Conservation (phyloP, 192 early-diverging fungal genomes). For the Podila horticola region DNA sequence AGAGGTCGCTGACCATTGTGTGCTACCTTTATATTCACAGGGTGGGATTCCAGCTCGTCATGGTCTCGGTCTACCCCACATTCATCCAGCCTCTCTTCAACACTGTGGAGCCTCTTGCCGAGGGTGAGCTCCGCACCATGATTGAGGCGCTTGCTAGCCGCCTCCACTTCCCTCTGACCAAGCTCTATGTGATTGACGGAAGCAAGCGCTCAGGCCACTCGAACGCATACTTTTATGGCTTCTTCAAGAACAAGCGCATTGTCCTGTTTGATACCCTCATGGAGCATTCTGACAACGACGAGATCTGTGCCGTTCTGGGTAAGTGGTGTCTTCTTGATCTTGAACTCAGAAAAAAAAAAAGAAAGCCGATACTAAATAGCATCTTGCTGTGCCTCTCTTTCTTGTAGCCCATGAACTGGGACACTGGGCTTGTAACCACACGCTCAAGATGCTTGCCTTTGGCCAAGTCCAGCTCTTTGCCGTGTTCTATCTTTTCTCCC, state of each 20-base stretch:
- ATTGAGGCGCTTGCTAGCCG: constrained; percentile 87
- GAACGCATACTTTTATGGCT: constrained; percentile 97
- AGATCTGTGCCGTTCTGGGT: constrained; percentile 95
- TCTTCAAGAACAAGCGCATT: constrained; percentile 97
- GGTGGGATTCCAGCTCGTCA: constrained; percentile 74
- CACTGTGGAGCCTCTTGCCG: constrained; percentile 87
- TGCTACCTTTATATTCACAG: constrained; percentile 23
- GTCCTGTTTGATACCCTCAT: constrained; percentile 95
- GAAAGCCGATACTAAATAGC: neutral
- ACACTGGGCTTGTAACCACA: constrained; percentile 92
- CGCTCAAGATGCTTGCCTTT: constrained; percentile 77
- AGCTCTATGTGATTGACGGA: constrained; percentile 97
- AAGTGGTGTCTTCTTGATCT: constrained; percentile 16
- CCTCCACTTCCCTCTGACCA: constrained; percentile 90
- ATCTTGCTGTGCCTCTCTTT: neutral
- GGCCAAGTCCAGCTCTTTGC: constrained; percentile 81
- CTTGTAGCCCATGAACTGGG: constrained; percentile 91
- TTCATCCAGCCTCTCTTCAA: constrained; percentile 99
- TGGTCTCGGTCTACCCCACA: constrained; percentile 90
- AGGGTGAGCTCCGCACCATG: constrained; percentile 80
- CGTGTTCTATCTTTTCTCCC: constrained; percentile 82
- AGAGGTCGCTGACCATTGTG: neutral
- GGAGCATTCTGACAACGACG: constrained; percentile 82
- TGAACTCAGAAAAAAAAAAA: neutral
- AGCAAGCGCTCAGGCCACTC: constrained; percentile 91